Conservation (phyloP, 495 filamentous ascomycete species). For the Penicillium verhagenii region DNA sequence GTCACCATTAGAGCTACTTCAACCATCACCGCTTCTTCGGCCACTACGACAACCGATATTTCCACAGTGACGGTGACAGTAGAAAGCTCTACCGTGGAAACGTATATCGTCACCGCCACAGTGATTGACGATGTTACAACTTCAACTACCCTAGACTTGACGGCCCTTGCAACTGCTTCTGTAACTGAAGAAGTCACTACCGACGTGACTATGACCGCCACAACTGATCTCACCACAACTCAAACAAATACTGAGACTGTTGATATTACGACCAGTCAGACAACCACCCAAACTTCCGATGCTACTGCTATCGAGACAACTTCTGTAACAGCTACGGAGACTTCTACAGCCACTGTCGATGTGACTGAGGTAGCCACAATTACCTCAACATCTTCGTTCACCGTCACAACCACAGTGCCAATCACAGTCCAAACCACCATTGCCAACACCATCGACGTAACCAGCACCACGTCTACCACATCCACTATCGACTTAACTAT, state of each 20-base stretch:
- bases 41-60: background rate
- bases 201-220: background rate
- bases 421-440: slow-evolving; percentile 1
- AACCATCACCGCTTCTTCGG: background rate
- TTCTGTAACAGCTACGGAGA: background rate
- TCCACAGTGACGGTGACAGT: background rate
- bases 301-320: background rate
- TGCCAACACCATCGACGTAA: background rate
- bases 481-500: background rate
- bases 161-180: background rate
- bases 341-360: background rate
- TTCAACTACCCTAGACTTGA: background rate
- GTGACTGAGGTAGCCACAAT: slow-evolving; percentile 3
- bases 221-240: background rate
- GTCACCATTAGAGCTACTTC: background rate
- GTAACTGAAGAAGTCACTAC: background rate
- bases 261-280: background rate
- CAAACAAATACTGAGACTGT: slow-evolving; percentile 3
- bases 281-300: background rate
- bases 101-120: background rate
- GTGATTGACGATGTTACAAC: background rate
- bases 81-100: background rate
- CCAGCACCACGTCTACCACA: background rate
- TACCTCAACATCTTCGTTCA: background rate
- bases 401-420: background rate